phyloP scores from a whole-genome alignment of 1,139 yeast species.

The Yamadazyma songkhlaensis region DNA sequence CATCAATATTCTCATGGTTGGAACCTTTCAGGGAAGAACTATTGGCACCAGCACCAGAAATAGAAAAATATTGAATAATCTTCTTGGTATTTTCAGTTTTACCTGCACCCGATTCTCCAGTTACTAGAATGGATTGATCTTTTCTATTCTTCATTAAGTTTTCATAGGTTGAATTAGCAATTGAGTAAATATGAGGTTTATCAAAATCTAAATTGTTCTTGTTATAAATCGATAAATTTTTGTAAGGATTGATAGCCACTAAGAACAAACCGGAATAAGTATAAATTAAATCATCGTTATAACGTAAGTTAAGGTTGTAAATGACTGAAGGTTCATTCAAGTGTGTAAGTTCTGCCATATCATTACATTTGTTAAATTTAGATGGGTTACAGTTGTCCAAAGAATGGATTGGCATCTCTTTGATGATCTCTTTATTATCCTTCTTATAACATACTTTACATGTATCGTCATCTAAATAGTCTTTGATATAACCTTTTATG shows the following conservation, averaged over 20 bases:
- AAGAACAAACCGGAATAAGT: slow-evolving; percentile 79
- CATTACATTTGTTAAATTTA: slow-evolving; percentile 88
- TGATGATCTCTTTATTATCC: slow-evolving; percentile 29
- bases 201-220: slow-evolving; percentile 44
- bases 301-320: slow-evolving; percentile 74
- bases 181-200: slow-evolving; percentile 87
- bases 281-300: slow-evolving; percentile 75
- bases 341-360: slow-evolving; percentile 94
- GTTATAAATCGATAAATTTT: slow-evolving; percentile 71
- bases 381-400: slow-evolving; percentile 80
- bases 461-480: slow-evolving; percentile 47
- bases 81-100: slow-evolving; percentile 97
- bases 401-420: slow-evolving; percentile 36
- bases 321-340: slow-evolving; percentile 94
- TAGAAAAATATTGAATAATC: slow-evolving; percentile 84
- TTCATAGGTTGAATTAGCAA: slow-evolving; percentile 84
- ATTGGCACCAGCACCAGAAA: slow-evolving; percentile 2
- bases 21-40: not conserved
- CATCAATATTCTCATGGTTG: slow-evolving; percentile 51
- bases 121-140: slow-evolving; percentile 88
- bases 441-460: slow-evolving; percentile 51
- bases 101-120: slow-evolving; percentile 99
- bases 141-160: slow-evolving; percentile 67
- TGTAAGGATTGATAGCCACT: slow-evolving; percentile 95
- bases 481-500: slow-evolving; percentile 65